Evolutionary conservation across 352 stramenopile genomes (phyloP), one percentile per base, ranked within the genome.

Genomic region (Phytophthora pistaciae): DNA sequence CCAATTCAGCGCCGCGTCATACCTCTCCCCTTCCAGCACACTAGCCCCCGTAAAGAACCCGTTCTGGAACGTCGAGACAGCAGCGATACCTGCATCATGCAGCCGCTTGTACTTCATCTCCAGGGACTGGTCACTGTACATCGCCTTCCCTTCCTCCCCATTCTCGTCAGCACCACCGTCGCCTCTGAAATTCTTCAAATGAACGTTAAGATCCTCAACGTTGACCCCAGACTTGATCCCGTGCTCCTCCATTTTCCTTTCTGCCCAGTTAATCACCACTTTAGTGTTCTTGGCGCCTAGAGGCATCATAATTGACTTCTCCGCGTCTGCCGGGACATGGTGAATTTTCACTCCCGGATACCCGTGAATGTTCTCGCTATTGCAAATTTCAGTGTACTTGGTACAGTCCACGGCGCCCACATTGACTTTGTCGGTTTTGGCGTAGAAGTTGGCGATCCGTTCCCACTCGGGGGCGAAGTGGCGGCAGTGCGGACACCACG

Each of bases 401-500:
- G 80, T 92, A 74, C 88, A 96, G 68, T 96, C 89, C 40, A 96
- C 83, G 27, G 87, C 89, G 31, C 89, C 89, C 40, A 94, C 77
- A 61, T 87, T 77, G 18, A 96, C 78, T 48, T 64, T 73, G 29
- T 80, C 68, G 16, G 77, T 83, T 16, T 81, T 77, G 18, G 75
- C 79, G 58, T 95, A 94, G 42, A 94, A 91, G 8, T 74, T 79
- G 21, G 84, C 85, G 23, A 95, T 72, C 55, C 83, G 86, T 49
- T 95, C 90, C 74, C 80, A 88, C 52, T 89, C 78, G 5, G 90
- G 88, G 50, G 90, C 90, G 46, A 96, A 93, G 31, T 91, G 59
- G 60, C 83, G 82, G 66, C 88, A 96, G 67, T 96, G 90, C 25
- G 85, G 85, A 64, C 90, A 96, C 90, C 88, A 95, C 8, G 90